Conservation (phyloP, 169 alveolate genomes). For the Eimeria sp. region DNA sequence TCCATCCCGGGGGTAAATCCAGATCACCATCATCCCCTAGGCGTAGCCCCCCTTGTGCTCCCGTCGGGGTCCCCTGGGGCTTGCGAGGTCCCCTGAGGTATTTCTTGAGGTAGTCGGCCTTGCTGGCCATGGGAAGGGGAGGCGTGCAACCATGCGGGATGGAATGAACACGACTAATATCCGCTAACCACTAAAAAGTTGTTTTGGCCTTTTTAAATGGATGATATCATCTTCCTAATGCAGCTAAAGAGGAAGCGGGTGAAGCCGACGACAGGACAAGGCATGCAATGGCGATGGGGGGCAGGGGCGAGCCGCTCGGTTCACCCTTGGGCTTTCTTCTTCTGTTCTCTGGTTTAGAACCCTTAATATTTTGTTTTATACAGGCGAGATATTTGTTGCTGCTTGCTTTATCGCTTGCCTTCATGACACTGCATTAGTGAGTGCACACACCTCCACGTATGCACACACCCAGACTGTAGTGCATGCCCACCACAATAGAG, state of each 20-base stretch:
- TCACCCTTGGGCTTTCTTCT: neutral
- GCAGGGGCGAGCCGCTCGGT: neutral
- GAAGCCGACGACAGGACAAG: neutral
- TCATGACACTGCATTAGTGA: neutral
- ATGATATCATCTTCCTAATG: neutral
- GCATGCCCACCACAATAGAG: too few relatives aligned
- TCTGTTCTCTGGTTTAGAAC: neutral
- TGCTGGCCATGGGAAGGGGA: conserved; percentile 34
- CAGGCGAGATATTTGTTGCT: neutral
- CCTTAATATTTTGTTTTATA: neutral
- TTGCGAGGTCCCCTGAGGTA: conserved; percentile 58
- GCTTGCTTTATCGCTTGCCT: neutral
- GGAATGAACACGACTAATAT: neutral
- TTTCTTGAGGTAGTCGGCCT: conserved; percentile 36
- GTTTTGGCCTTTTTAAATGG: neutral
- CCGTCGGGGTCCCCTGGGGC: conserved; percentile 9
- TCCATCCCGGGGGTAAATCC: neutral
- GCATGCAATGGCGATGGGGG: neutral
- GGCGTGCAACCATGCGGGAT: neutral
- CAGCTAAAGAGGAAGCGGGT: neutral
- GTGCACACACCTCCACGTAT: neutral
- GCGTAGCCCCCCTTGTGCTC: conserved; percentile 13
- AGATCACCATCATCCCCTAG: conserved; percentile 31
- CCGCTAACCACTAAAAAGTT: neutral
- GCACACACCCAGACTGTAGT: too few relatives aligned